Conservation (phyloP, 345 rosid genomes). For the Gossypium longicalyx region DNA sequence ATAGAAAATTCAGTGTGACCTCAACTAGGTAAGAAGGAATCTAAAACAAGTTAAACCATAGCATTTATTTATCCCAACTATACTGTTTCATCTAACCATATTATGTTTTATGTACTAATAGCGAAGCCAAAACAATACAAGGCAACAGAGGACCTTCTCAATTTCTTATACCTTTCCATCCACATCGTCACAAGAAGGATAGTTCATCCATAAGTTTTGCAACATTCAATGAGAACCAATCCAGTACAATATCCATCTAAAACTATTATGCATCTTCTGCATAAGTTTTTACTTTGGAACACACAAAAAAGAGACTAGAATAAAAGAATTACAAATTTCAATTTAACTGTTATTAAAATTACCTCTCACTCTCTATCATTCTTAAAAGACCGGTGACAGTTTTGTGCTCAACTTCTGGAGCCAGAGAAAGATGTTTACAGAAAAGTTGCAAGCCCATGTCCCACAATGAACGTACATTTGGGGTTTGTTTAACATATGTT, state of each 20-base stretch:
- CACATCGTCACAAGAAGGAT: not conserved
- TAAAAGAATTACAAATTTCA: not conserved
- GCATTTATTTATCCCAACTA: not conserved
- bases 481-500: constrained; percentile 85
- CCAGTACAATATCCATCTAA: not conserved
- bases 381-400: constrained; percentile 89
- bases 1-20: not conserved
- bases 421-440: constrained; percentile 76
- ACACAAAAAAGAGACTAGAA: not conserved
- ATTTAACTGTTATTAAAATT: constrained; percentile 14
- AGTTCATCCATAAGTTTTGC: not conserved
- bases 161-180: not conserved
- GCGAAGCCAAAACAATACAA: not conserved
- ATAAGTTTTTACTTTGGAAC: not conserved
- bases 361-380: constrained; percentile 97
- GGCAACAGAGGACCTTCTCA: not conserved
- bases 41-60: not conserved
- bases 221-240: not conserved
- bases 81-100: not conserved
- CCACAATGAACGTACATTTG: constrained; percentile 83
- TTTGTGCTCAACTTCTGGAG: constrained; percentile 89
- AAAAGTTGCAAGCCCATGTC: constrained; percentile 99
- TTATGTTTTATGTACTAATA: not conserved
- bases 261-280: not conserved
- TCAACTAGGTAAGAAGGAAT: not conserved